phyloP scores from a whole-genome alignment of 2,329 filamentous ascomycete genomes.

The Talaromyces sp. region DNA sequence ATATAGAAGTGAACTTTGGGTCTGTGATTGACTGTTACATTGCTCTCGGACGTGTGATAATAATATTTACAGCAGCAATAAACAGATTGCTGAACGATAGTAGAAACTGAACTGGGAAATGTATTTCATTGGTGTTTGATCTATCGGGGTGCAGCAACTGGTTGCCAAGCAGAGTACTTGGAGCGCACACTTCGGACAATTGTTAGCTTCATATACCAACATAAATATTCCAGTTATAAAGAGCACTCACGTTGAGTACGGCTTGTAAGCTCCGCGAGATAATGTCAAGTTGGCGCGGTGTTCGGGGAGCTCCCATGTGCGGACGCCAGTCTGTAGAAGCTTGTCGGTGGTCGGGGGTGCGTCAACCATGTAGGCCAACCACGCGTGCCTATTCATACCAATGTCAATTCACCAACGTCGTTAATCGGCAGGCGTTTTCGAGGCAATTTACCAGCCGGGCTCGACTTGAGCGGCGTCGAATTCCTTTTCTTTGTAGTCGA shows the following conservation, averaged over 20 bases:
- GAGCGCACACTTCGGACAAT: slow-evolving; percentile 14
- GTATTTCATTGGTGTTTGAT: slow-evolving; percentile 17
- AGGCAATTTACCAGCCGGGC: slow-evolving; percentile 69
- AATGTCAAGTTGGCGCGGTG: slow-evolving; percentile 74
- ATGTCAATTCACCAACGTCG: background rate
- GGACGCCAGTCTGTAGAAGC: slow-evolving; percentile 63
- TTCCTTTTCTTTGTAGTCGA: slow-evolving; percentile 90
- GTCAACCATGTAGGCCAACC: slow-evolving; percentile 93
- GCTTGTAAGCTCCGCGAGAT: slow-evolving; percentile 78
- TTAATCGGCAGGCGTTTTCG: background rate
- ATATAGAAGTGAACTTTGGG: slow-evolving; percentile 3
- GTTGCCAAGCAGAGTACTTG: slow-evolving; percentile 21
- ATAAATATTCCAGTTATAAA: background rate
- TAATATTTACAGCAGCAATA: slow-evolving; percentile 10
- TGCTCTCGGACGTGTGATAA: background rate
- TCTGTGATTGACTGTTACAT: background rate
- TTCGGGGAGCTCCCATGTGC: slow-evolving; percentile 73
- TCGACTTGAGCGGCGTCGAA: slow-evolving; percentile 68
- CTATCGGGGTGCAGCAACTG: slow-evolving; percentile 22
- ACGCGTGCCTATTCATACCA: slow-evolving; percentile 68
- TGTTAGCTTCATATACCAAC: background rate
- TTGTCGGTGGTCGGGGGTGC: slow-evolving; percentile 77
- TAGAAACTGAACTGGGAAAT: background rate
- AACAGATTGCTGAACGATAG: slow-evolving; percentile 2
- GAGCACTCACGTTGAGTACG: slow-evolving; percentile 90